These are phyloP conservation scores for Amanita rimosa DNA, from an alignment of 768 basidiomycete genomes.

Conservation along the genomic window DNA sequence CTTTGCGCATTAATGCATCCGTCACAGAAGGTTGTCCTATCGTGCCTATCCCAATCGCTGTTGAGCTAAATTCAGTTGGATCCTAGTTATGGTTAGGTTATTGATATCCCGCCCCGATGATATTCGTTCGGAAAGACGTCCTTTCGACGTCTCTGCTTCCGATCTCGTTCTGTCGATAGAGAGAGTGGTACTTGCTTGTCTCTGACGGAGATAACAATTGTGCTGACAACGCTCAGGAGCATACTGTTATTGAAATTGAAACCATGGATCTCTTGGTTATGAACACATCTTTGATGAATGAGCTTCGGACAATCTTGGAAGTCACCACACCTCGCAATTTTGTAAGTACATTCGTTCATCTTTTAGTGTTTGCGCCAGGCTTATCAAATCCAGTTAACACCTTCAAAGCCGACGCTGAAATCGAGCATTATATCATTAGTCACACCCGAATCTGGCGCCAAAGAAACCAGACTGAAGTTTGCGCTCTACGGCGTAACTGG, in stretches of 20 bases:
- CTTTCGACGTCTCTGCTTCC: conserved; percentile 48
- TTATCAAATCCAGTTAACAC: conserved; percentile 23
- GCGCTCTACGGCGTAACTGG: conserved; percentile 54
- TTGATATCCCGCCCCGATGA: not conserved
- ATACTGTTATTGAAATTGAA: conserved; percentile 53
- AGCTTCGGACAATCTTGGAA: conserved; percentile 11
- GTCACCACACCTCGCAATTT: not conserved
- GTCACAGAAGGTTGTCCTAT: conserved; percentile 1
- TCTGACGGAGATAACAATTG: not conserved
- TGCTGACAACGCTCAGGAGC: conserved; percentile 35
- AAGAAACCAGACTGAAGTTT: conserved; percentile 67
- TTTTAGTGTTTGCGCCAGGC: not conserved
- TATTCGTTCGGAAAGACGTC: conserved; percentile 16
- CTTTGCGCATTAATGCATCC: not conserved
- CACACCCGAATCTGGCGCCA: conserved; percentile 49
- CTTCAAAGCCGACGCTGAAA: conserved; percentile 42
- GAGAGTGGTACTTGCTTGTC: conserved; percentile 42
- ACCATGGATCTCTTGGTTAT: conserved; percentile 50
- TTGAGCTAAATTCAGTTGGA: not conserved
- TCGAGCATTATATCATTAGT: conserved; percentile 56
- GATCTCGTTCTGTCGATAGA: conserved; percentile 58
- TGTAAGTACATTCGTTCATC: not conserved
- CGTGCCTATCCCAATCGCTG: not conserved
- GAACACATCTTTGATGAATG: conserved; percentile 30
- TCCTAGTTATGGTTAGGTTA: conserved; percentile 1